Base-by-base conservation (phyloP, 1,284 basidiomycete species). In the Sanguinoderma infundibulare region DNA sequence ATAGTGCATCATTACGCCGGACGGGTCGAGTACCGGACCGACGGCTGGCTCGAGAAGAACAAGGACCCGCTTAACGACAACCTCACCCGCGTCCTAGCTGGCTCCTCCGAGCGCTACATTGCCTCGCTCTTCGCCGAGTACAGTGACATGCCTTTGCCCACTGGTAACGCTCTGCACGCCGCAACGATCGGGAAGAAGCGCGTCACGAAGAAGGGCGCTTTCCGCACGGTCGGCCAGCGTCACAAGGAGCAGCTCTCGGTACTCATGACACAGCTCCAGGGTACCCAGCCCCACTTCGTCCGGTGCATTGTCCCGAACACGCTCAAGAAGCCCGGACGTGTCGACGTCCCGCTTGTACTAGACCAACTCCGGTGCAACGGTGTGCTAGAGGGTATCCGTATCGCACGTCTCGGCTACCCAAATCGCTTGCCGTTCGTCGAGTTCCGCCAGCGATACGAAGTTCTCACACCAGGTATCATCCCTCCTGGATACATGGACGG, bases 1-100 rank as follows among this genome's bases (percentile, higher is more conserved):
- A 89, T 96, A 64, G 87, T 99, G 61, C 90, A 95, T 67, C 98
- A 99, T 75, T 99, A 99, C 73, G 98, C 98, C 0, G 98, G 96
- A 52, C 91, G 91, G 63, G 98, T 99, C 71, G 96, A 98, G 72
- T 99, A 99, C 72, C 86, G 91, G 49, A 98, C 97, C 1, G 91
- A 96, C 40, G 94, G 95, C 9, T 99, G 98, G 98, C 81, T 99
- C 64, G 96, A 98, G 80, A 99, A 99, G 88, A 99, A 99, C 84
- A 98, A 98, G 78, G 98, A 99, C 72, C 98, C 98, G 0, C 81
- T 99, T 65, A 98, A 99, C 75, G 96, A 98, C 74, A 97, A 98
- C 72, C 84, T 99, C 42, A 95, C 95, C 0, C 89, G 95, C 17
- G 90, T 99, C 40, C 83, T 99, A 26, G 89, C 95, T 1, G 83